Base-by-base conservation (phyloP, 352 stramenopile genomes). In the Phytophthora litchii region DNA sequence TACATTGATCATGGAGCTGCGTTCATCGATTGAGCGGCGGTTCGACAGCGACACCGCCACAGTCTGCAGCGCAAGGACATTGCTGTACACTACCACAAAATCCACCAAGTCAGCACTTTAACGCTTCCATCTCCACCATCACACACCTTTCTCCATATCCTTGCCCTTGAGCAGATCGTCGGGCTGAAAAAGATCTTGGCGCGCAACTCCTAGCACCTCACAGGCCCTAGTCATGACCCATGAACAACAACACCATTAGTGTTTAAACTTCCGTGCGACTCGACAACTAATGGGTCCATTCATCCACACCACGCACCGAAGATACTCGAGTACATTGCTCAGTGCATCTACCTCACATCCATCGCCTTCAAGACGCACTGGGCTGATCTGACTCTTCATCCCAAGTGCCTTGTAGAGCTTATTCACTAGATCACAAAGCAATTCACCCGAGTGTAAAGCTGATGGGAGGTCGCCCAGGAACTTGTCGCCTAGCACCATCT, bases 401-500 rank as follows among this genome's bases (percentile, higher is more conserved):
- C 85, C 86, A 20, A 93, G 62, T 34, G 86, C 83, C 53, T 72
- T 74, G 63, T 88, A 93, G 20, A 95, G 36, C 40, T 83, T 84
- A 54, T 91, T 88, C 14, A 84, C 74, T 35, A 95, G 56, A 32
- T 76, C 70, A 55, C 86, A 93, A 6, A 95, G 73, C 35, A 72
- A 59, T 27, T 82, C 64, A 35, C 86, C 83, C n/a, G 77, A 83
- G 50, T 74, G 72, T 47, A 95, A 76, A 54, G 75, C 77, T 7
- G 64, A 45, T 7, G 75, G 66, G 47, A 92, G 81, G 14, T 78
- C 67, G 25, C 66, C 56, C 20, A 57, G 29, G 31, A 89, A 80
- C 65, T 91, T 92, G 43, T 94, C 84, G 35, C 82, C 81, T 16
- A 94, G 76, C 53, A 95, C 85, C 86, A 95, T 94, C 55, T 93